Percentiles rank a stretch among this genome's conserved stretches.
Conservation (phyloP, 306 rosid species). For the Vachellia pachyceras region DNA sequence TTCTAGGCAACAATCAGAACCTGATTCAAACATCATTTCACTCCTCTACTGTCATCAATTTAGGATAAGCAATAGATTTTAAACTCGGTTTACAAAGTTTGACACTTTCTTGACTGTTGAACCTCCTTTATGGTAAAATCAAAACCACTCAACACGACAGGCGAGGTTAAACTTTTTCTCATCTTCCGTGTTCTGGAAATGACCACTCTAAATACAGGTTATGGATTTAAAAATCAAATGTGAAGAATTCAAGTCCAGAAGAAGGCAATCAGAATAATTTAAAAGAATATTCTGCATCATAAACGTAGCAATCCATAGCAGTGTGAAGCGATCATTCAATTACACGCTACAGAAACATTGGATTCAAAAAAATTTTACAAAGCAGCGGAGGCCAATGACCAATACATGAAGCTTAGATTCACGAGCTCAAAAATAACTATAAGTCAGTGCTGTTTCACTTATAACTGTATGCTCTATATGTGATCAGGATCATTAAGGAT, state of each 20-base stretch:
- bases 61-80: not conserved
- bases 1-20: not conserved
- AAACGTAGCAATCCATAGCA: not conserved
- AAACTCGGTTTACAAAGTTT: no score
- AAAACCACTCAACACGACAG: constrained; percentile 12
- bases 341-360: constrained; percentile 13
- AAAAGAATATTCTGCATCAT: constrained; percentile 7
- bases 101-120: no score
- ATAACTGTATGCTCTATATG: constrained; percentile 26
- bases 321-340: not conserved
- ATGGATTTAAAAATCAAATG: not conserved
- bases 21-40: not conserved
- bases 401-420: constrained; percentile 7
- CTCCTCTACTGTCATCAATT: not conserved
- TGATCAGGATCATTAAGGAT: constrained; percentile 47
- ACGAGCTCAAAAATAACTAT: constrained; percentile 37
- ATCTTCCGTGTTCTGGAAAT: not conserved
- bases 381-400: constrained; percentile 26
- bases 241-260: not conserved
- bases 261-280: not conserved
- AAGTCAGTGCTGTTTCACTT: constrained; percentile 37
- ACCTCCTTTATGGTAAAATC: no score
- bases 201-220: not conserved
- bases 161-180: not conserved
- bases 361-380: constrained; percentile 17